Base-by-base conservation (phyloP, 768 basidiomycete species). In the Suillus weaverae region DNA sequence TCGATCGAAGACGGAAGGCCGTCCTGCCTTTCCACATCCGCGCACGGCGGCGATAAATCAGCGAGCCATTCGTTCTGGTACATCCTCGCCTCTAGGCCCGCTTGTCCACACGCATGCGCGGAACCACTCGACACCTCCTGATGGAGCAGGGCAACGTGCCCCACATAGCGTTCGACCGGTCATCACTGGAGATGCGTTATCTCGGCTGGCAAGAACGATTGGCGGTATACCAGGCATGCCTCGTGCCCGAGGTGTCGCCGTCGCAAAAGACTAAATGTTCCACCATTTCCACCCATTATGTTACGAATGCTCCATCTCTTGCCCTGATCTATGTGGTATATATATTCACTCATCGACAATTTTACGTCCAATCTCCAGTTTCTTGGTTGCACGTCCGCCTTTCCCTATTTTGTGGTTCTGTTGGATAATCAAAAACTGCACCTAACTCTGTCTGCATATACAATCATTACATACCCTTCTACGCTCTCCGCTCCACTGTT, bases 161-260 rank as follows among this genome's bases (percentile, higher is more conserved):
- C 74, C 77, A 20, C 84, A 86, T 66, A 66, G 79, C 39, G 80
- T 68, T 14, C 83, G 91, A 11, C 91, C 91, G n/a, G 82, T 92
- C 51, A 84, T 93, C 68, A 89, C 89, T 6, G 87, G 81, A 14
- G 90, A 89, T 59, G 91, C 90, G 3, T 83, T 91, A 60, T 87
- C 90, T 14, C 81, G 81, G 64, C 74, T 93, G 38, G 87, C 86
- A 33, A 81, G 84, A 68, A 86, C 88, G 11, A 86, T 92, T 46
- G 88, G 85, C 30, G 71, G 74, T 67, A 62, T 71, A 26, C 73
- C 71, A 62, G 63, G 71, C 51, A 46, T 68, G 41, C 7, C 75
- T 11, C 76, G 74, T 22, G 55, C 73, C 36, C 71, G 71, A 50
- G 11, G 69, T 13, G 71, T 76, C 22, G 57, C 76, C 32, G 69